These are phyloP conservation scores for Powellomyces hirtus DNA, from an alignment of 192 early-diverging fungal species.

Conservation along the genomic window DNA sequence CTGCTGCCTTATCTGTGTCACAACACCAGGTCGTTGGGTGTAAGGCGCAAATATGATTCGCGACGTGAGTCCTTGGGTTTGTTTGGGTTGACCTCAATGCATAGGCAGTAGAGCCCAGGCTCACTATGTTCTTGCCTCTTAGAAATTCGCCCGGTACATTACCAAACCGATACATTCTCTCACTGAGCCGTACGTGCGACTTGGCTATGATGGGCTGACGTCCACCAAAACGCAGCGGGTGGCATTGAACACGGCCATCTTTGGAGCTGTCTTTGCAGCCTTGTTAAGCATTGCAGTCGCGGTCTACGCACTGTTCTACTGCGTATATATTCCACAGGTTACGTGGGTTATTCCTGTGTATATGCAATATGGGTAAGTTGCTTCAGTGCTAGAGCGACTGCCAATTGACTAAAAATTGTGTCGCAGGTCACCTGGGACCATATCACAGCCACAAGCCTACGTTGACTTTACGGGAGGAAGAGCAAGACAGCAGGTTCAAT, in stretches of 20 bases:
- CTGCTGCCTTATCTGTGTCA: too few relatives aligned
- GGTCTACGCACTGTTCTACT: slow-evolving; percentile 60
- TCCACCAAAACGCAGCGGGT: slow-evolving; percentile 40
- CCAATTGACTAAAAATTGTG: too few relatives aligned
- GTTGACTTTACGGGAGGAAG: slow-evolving; percentile 11
- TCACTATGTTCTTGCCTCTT: background rate
- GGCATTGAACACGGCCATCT: slow-evolving; percentile 37
- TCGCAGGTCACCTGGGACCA: background rate
- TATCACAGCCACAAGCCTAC: slow-evolving; percentile 1
- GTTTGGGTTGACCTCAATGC: too few relatives aligned
- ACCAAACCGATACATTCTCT: background rate
- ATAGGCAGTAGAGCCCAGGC: too few relatives aligned
- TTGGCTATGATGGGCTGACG: slow-evolving; percentile 25
- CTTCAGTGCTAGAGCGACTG: too few relatives aligned
- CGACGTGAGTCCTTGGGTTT: too few relatives aligned
- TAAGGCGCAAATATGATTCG: too few relatives aligned
- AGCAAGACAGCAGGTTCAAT: too few relatives aligned
- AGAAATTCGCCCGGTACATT: slow-evolving; percentile 6
- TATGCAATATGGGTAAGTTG: slow-evolving; percentile 48
- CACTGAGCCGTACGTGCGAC: slow-evolving; percentile 5
- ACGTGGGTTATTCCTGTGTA: slow-evolving; percentile 53
- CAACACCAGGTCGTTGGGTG: too few relatives aligned
- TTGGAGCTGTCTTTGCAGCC: slow-evolving; percentile 23
- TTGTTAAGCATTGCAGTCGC: slow-evolving; percentile 28
- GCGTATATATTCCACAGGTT: slow-evolving; percentile 60